Evolutionary conservation across 257 asterid genomes (phyloP), one percentile per base, ranked within the genome.

Genomic region (Solanum ossicruentum): DNA sequence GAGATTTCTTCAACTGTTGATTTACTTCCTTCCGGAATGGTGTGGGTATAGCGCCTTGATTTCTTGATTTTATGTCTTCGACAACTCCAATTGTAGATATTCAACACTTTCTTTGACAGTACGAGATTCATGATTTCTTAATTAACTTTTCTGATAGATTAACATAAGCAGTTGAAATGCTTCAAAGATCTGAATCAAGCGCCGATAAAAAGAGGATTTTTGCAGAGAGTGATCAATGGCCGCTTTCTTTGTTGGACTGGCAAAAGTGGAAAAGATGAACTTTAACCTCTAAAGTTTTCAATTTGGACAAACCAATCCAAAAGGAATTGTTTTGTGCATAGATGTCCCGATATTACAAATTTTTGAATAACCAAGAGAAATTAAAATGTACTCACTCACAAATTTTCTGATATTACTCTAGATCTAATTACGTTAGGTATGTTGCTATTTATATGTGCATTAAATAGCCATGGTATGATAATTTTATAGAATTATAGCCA

Each of bases 1-100:
- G 89, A 75, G 84, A 94, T 92, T 90, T 95, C 95, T 83, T 88
- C 92, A 23, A 91, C 94, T 71, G 92, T 84, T 51, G 85, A 86
- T 80, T 92, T 95, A n/a, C 45, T 90, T 10, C 78, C 91, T 55
- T 77, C 85, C 7, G 91, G 52, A 85, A 80, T 84, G 57, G 88
- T 83, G 75, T 67, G 75, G 67, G 84, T 18, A 72, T 28, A 3
- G 36, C 36, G 45, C 13, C 17, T 65, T 83, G 52, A 10, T 83
- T 43, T 67, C 61, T 51, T 83, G 85, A 49, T 83, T 67, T 16
- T 41, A 18, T 18, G 32, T 41, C 21, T 13, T 17, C 12, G 36
- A 43, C 36, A 41, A 58, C 66, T 58, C 66, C 66, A 58, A 72
- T 72, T 43, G 39, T 43, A 20, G 11, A 41, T 10, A 39, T 6